phyloP scores from a whole-genome alignment of 192 early-diverging fungal genomes.

The Endogone sp. region DNA sequence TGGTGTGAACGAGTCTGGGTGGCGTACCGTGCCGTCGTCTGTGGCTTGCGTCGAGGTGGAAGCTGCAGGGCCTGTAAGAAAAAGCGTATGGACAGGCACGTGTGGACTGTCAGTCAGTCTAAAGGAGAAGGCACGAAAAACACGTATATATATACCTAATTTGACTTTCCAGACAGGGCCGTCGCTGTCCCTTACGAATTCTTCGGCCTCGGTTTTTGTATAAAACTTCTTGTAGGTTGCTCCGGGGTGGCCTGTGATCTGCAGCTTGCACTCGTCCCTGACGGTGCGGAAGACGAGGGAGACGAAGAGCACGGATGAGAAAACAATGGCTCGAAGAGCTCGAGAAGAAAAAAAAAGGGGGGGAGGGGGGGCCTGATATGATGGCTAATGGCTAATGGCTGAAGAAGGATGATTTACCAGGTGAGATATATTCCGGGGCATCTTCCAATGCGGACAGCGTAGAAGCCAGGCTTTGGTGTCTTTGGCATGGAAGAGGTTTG shows the following conservation, averaged over 20 bases:
- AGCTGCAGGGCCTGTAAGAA: too few relatives aligned
- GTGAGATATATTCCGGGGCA: conserved; percentile 34
- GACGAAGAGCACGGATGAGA: neutral
- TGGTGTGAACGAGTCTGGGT: too few relatives aligned
- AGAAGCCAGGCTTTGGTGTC: conserved; percentile 16
- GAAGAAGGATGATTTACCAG: conserved; percentile 18
- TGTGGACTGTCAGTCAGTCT: too few relatives aligned
- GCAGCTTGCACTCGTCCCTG: conserved; percentile 62
- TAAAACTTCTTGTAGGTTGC: conserved; percentile 64
- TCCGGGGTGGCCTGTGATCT: conserved; percentile 45
- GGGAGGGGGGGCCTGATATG: too few relatives aligned
- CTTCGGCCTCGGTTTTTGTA: conserved; percentile 44
- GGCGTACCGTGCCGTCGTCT: too few relatives aligned
- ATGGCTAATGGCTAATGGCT: too few relatives aligned
- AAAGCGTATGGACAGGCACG: too few relatives aligned
- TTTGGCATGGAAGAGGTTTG: neutral
- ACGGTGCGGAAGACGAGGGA: too few relatives aligned
- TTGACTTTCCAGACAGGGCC: too few relatives aligned
- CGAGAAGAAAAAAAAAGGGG: too few relatives aligned
- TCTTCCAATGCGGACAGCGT: conserved; percentile 43
- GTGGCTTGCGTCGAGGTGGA: too few relatives aligned
- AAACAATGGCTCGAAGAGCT: neutral
- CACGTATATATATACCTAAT: conserved; percentile 10
- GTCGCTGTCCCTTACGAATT: conserved; percentile 35
- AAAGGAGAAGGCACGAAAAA: neutral